phyloP scores from a whole-genome alignment of 2,329 filamentous ascomycete species.

The Aspergillus latus region DNA sequence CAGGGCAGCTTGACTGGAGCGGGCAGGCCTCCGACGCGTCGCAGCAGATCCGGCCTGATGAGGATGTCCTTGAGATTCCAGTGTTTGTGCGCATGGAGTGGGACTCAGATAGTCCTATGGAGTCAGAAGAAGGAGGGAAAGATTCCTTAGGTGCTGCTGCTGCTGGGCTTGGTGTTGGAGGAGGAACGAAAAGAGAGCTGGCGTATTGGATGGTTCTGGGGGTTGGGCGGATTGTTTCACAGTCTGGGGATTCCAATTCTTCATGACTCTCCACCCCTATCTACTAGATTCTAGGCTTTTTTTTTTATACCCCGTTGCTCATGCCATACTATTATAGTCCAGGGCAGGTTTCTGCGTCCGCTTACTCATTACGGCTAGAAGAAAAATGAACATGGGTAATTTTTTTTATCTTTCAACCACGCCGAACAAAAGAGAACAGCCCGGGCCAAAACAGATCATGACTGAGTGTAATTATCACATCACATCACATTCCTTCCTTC shows the following conservation, averaged over 20 bases:
- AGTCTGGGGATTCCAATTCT: neutral
- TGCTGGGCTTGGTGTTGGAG: conserved; percentile 27
- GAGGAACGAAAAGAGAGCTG: conserved; percentile 77
- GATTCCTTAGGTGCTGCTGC: neutral
- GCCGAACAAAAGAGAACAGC: conserved; percentile 23
- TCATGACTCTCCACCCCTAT: neutral
- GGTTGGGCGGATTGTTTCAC: conserved; percentile 69
- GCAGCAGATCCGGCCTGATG: conserved; percentile 48
- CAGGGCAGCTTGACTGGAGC: conserved; percentile 29
- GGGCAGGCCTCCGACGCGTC: conserved; percentile 18
- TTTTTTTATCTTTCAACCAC: conserved; percentile 23
- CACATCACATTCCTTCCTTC: conserved; percentile 21
- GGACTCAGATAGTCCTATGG: conserved; percentile 62
- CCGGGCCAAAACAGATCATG: conserved; percentile 23
- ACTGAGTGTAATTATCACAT: conserved; percentile 26
- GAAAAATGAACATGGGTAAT: conserved; percentile 16
- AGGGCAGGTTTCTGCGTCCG: too few species aligned
- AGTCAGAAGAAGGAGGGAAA: conserved; percentile 34
- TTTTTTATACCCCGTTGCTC: neutral
- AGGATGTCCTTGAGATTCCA: conserved; percentile 79
- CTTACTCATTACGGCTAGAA: conserved; percentile 8
- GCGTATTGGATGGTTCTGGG: conserved; percentile 96
- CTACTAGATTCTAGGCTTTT: neutral
- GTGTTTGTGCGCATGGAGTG: conserved; percentile 92
- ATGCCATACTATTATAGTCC: neutral